These are phyloP conservation scores for Nicotiana tomentosiformis DNA, from an alignment of 257 asterid species.

Conservation along the genomic window DNA sequence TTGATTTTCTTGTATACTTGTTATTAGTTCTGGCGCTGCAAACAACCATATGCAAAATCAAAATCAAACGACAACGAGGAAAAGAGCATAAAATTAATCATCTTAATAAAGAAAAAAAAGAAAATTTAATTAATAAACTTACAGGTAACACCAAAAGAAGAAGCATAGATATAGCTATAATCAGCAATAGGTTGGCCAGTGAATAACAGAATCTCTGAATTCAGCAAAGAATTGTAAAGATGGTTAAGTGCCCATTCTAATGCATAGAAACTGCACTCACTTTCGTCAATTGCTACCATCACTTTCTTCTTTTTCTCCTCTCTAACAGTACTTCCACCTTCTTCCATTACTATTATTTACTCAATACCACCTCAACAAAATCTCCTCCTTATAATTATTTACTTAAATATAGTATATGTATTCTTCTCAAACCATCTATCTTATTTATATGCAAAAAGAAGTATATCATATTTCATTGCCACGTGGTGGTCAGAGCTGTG, in stretches of 20 bases:
- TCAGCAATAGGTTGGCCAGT: slow-evolving; percentile 43
- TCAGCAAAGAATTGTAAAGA: slow-evolving; percentile 23
- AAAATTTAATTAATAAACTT: slow-evolving; percentile 11
- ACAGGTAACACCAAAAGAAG: slow-evolving; percentile 54
- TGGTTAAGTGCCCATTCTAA: slow-evolving; percentile 47
- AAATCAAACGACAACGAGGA: not conserved
- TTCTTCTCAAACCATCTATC: no score
- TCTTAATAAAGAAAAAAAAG: not conserved
- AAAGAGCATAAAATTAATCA: not conserved
- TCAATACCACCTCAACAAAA: no score
- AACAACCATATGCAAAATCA: not conserved
- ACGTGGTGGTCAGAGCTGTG: no score
- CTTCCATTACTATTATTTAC: not conserved
- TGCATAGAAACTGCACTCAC: slow-evolving; percentile 53
- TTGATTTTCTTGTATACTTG: slow-evolving; percentile 32
- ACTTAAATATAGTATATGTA: no score
- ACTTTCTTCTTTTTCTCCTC: slow-evolving; percentile 38
- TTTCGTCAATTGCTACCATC: slow-evolving; percentile 70
- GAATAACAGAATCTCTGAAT: slow-evolving; percentile 37
- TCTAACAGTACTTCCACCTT: not conserved
- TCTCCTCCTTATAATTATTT: no score
- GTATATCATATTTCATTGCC: no score
- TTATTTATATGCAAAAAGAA: no score
- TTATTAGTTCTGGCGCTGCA: slow-evolving; percentile 44
- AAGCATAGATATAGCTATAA: slow-evolving; percentile 35